Evolutionary conservation across 345 rosid genomes (phyloP).

Genomic region (Rhodamnia argentea): DNA sequence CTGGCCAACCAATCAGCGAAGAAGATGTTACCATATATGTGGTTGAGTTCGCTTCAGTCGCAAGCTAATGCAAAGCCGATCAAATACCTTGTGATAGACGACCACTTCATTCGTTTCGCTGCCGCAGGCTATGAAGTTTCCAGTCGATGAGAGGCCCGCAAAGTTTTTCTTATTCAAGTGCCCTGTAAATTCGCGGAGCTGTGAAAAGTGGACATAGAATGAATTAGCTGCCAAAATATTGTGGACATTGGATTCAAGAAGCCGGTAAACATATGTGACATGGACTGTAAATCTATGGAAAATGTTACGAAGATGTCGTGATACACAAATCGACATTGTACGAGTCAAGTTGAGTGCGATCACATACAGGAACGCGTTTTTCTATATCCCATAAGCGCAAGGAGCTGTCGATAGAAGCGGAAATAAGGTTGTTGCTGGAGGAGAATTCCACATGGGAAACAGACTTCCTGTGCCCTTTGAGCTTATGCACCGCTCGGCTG

Average conservation of each 20-base stretch:
- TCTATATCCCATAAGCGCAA: slow-evolving; percentile 56
- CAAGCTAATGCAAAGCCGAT: neutral
- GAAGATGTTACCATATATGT: neutral
- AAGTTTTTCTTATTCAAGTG: slow-evolving; percentile 53
- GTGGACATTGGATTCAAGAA: neutral
- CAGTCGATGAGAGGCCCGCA: slow-evolving; percentile 50
- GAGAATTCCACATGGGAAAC: slow-evolving; percentile 62
- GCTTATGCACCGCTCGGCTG: slow-evolving; percentile 39
- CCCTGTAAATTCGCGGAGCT: slow-evolving; percentile 46
- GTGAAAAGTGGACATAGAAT: neutral
- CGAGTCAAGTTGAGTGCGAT: neutral
- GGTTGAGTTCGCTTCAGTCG: neutral
- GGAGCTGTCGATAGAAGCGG: slow-evolving; percentile 49
- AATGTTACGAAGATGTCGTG: neutral
- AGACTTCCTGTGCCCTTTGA: slow-evolving; percentile 50
- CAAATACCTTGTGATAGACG: slow-evolving; percentile 55
- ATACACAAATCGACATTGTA: neutral
- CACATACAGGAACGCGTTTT: slow-evolving; percentile 41
- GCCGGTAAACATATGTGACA: neutral
- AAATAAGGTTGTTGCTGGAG: slow-evolving; percentile 51
- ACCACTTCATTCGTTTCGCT: slow-evolving; percentile 67
- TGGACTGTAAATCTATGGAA: neutral
- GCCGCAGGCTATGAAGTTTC: slow-evolving; percentile 52
- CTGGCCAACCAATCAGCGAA: slow-evolving; percentile 12
- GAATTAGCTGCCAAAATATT: neutral